These are phyloP conservation scores for Scedosporium boydii DNA, from an alignment of 2,329 filamentous ascomycete genomes.

Conservation along the genomic window DNA sequence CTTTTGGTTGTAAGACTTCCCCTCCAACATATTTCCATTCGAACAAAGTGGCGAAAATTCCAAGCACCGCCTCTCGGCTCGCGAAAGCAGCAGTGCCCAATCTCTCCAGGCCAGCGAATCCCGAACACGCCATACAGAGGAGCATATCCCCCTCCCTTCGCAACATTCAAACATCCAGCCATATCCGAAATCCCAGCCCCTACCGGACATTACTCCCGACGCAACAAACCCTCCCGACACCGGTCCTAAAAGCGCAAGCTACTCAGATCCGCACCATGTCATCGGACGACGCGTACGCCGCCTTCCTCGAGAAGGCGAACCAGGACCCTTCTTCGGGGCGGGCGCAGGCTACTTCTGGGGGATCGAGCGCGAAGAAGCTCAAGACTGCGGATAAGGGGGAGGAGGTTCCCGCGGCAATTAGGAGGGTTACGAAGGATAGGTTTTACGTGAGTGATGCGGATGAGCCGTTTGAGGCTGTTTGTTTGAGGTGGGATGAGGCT, in stretches of 20 bases:
- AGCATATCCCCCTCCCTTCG: neutral
- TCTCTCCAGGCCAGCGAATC: neutral
- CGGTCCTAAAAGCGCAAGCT: neutral
- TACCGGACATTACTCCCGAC: neutral
- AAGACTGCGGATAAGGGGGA: slow-evolving; percentile 44
- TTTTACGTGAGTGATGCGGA: slow-evolving; percentile 77
- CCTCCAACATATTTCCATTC: neutral
- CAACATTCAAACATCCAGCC: neutral
- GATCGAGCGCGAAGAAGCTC: slow-evolving; percentile 25
- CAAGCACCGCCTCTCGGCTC: neutral
- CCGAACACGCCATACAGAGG: neutral
- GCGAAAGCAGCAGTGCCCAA: neutral
- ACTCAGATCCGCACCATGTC: slow-evolving; percentile 38
- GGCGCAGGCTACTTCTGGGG: slow-evolving; percentile 13
- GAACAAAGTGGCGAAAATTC: neutral
- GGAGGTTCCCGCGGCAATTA: slow-evolving; percentile 50
- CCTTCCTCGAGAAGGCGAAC: slow-evolving; percentile 84
- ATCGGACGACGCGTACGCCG: slow-evolving; percentile 72
- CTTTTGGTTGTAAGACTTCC: too few species aligned
- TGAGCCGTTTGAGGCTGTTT: slow-evolving; percentile 74
- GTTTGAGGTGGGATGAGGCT: slow-evolving; percentile 49
- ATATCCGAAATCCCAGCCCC: neutral
- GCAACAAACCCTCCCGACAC: neutral
- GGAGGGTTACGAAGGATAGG: slow-evolving; percentile 36
- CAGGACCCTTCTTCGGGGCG: slow-evolving; percentile 44